Percentiles rank a stretch among this genome's conserved stretches.
phyloP scores from a whole-genome alignment of 345 rosid species.

The Firmiana major region DNA sequence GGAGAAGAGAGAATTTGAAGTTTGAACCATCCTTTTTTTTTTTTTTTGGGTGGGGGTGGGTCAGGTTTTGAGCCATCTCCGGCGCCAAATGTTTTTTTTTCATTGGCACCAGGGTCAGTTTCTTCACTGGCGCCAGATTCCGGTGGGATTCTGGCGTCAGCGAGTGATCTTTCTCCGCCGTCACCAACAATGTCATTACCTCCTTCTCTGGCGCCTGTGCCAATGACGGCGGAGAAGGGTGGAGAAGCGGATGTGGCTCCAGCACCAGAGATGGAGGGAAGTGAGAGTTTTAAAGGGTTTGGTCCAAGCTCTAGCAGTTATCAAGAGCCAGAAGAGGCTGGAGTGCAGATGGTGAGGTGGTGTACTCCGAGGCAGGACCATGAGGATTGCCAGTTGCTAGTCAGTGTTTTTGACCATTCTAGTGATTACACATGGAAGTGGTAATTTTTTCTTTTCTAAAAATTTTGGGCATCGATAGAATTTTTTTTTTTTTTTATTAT shows the following conservation, averaged over 20 bases:
- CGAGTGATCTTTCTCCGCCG: not conserved
- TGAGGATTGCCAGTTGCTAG: conserved; percentile 27
- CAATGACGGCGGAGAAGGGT: not conserved
- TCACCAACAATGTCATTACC: not conserved
- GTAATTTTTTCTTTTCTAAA: conserved; percentile 15
- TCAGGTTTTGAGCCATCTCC: conserved; percentile 31
- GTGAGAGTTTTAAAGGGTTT: not conserved
- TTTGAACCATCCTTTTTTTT: not conserved
- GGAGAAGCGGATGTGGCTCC: not conserved
- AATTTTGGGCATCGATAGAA: no score
- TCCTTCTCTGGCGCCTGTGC: not conserved
- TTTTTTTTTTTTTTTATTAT: no score
- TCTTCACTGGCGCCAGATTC: not conserved
- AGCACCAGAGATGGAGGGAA: not conserved
- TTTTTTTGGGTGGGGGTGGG: no score
- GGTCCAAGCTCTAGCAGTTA: not conserved
- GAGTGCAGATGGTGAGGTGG: conserved; percentile 21
- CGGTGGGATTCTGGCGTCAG: not conserved
- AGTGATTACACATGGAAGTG: conserved; percentile 34
- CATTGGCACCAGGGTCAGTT: not conserved
- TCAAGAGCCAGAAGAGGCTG: conserved; percentile 3
- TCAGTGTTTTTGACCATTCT: conserved; percentile 17
- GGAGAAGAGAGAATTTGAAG: not conserved
- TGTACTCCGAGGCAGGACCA: conserved; percentile 26
- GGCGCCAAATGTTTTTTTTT: not conserved